Conservation (phyloP, 2,329 filamentous ascomycete species). For the Fusarium pseudograminearum region DNA sequence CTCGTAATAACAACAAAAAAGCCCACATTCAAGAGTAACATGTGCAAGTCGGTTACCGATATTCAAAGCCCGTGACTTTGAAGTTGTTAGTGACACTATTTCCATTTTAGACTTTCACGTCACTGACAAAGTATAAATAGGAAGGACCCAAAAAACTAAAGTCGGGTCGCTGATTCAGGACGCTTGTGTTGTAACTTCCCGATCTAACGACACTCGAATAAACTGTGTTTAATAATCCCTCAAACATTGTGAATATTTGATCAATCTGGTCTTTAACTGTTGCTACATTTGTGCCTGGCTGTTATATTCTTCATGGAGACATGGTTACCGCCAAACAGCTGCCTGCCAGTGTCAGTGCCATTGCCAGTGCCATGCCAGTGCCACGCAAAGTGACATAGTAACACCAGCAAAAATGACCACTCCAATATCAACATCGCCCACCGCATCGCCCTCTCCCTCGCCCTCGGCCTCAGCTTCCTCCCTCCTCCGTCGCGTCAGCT, state of each 20-base stretch:
- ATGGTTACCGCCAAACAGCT: background rate
- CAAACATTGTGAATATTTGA: background rate
- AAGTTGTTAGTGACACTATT: background rate
- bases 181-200: conserved; percentile 14
- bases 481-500: conserved; percentile 31
- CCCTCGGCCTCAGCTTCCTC: conserved; percentile 30
- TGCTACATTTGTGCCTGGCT: background rate
- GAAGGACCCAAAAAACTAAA: conserved; percentile 4
- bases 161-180: conserved; percentile 9
- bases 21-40: background rate
- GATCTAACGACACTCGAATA: conserved; percentile 2
- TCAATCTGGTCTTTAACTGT: background rate
- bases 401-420: conserved; percentile 18
- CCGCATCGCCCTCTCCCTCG: conserved; percentile 26
- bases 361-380: background rate
- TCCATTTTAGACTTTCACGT: conserved; percentile 1
- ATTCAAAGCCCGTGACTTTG: background rate
- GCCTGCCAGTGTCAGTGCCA: background rate
- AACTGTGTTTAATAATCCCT: conserved; percentile 18
- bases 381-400: conserved; percentile 2
- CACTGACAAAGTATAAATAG: conserved; percentile 4
- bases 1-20: background rate
- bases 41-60: background rate
- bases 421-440: conserved; percentile 19
- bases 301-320: background rate